Base-by-base conservation (phyloP, 2,329 filamentous ascomycete genomes). In the Pseudogymnoascus sp. region DNA sequence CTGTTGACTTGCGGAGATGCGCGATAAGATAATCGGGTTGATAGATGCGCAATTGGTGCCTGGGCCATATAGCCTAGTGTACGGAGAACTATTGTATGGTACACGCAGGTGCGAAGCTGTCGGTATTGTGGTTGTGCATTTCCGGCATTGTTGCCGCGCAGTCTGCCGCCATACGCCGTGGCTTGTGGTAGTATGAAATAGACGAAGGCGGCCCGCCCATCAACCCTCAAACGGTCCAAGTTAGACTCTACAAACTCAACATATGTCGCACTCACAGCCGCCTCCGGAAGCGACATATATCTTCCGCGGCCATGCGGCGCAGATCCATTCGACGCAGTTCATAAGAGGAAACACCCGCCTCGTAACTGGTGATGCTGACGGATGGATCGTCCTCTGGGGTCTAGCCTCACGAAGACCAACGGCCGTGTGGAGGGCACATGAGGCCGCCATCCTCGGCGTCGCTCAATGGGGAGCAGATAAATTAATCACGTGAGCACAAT, bases 381-480 rank as follows among this genome's bases (percentile, higher is more conserved):
- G 94, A 62, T 97, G 88, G 80, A 79, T 96, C 34, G 82, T 96
- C 6, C 76, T 91, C 20, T 99, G 94, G 94, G 87, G 90, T 70
- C 77, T 96, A 38, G 81, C 87, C 25, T 89, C 86, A 59, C 92
- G 95, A 78, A 82, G 94, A 34, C 84, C 93, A 0, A 79, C 85
- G 7, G 90, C 88, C 1, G 90, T 94, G 3, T 99, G 94, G 94
- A 87, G 83, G 68, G 89, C 91, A 1, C 94, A 99, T 72, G 78
- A 84, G 47, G 87, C 83, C 34, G 83, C 90, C 18, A 86, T 97
- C 28, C 78, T 97, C 14, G 89, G 87, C 3, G 78, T 94, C 39
- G 80, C 80, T 54, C 84, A 79, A 35, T 96, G 91, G 86, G 84
- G 81, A 2, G 67, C 74, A n/a, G 84, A 89, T 63, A 87, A 81